Evolutionary conservation across 495 filamentous ascomycete species (phyloP), one percentile per base, ranked within the genome.

Genomic region (Venustampulla echinocandica): DNA sequence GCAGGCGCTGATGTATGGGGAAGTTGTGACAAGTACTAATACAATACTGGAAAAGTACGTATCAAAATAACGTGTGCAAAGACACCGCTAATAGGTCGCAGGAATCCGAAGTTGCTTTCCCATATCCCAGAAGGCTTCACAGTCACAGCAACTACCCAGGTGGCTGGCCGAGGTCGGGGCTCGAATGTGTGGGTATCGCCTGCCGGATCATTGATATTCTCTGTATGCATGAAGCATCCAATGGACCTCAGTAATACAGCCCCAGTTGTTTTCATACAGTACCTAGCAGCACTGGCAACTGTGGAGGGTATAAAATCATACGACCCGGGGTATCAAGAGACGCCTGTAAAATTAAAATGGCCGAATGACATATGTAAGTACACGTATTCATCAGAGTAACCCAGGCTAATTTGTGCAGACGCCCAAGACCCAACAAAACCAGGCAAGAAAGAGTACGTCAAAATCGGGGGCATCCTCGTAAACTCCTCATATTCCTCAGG

Each of bases 141-240:
- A 2, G 72, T 84, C n/a, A 84, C 84, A 1, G 93, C 93, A n/a
- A 94, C 89, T 2, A 81, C 82, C 0, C 93, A 98, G 62, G 70
- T 96, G 11, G 84, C 88, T 6, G 93, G 87, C n/a, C 78, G 92
- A 33, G 92, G 92, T 15, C 83, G 92, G 1, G 93, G 93, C 4
- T 79, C 71, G 33, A 97, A 98, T 55, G 85, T 95, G 54, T 98
- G 93, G 92, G 80, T 98, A 2, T 88, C 92, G 0, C 93, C 92
- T 2, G 74, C 85, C 1, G 92, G 92, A 0, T 76, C 79, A 15
- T 74, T 98, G 7, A 80, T 96, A 55, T 89, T 92, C 68, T 93
- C 86, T 6, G 87, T 82, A 10, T 77, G 90, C 14, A 74, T 98
- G 36, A 82, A 84, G 25, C 93, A 97, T 64, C 73, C 82, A 6